phyloP scores from a whole-genome alignment of 2,329 filamentous ascomycete species.

The Alternaria sp. region DNA sequence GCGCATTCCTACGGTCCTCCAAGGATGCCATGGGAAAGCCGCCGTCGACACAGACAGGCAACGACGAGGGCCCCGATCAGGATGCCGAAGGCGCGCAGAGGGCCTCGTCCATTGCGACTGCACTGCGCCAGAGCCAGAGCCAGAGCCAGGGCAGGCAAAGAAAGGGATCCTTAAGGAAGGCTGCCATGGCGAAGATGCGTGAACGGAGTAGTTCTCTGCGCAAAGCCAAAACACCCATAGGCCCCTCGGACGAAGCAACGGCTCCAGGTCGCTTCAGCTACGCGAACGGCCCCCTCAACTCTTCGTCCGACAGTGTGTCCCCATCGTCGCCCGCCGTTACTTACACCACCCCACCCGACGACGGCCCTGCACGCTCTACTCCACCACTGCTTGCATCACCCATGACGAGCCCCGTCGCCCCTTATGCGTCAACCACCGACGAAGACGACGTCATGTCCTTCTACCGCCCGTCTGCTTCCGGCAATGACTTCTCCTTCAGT shows the following conservation, averaged over 20 bases:
- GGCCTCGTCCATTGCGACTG: conserved; percentile 42
- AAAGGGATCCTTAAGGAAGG: conserved; percentile 86
- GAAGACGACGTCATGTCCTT: conserved; percentile 81
- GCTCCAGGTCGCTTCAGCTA: conserved; percentile 51
- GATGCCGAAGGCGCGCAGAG: conserved; percentile 42
- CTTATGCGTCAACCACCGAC: conserved; percentile 78
- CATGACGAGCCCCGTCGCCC: conserved; percentile 64
- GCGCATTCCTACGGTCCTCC: conserved; percentile 54
- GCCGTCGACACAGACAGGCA: conserved; percentile 39
- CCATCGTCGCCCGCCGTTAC: conserved; percentile 23
- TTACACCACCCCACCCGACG: not conserved
- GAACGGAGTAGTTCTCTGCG: conserved; percentile 42
- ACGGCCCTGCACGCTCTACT: conserved; percentile 38
- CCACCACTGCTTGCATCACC: conserved; percentile 48
- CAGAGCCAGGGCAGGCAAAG: conserved; percentile 68
- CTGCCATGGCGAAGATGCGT: conserved; percentile 72
- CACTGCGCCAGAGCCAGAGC: conserved; percentile 59
- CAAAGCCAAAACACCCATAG: conserved; percentile 31
- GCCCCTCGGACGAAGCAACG: conserved; percentile 30
- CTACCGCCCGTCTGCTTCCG: conserved; percentile 49
- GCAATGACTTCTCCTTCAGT: conserved; percentile 54
- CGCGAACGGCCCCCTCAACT: conserved; percentile 47
- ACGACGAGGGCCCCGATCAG: conserved; percentile 31
- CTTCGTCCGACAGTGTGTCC: conserved; percentile 45
- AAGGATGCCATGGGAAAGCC: conserved; percentile 28